Evolutionary conservation across 495 filamentous ascomycete species (phyloP).

Genomic region (Penicillium argentinense): DNA sequence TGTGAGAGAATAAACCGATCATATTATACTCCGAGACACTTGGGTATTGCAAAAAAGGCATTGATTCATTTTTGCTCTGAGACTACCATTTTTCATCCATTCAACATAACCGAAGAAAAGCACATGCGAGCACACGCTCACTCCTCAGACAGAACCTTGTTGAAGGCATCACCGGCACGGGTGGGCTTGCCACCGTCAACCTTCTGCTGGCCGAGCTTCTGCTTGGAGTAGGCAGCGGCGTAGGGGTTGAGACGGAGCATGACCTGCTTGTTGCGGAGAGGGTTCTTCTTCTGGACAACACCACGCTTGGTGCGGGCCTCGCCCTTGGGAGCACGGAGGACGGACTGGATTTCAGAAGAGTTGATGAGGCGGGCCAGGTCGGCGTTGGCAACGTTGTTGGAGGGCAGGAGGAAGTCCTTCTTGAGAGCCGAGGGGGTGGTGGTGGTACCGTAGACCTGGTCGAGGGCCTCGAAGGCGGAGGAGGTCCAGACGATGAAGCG

Average conservation of each 20-base stretch:
- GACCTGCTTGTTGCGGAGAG: slow-evolving; percentile 95
- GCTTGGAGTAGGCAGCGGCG: slow-evolving; percentile 79
- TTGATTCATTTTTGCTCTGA: slow-evolving; percentile 35
- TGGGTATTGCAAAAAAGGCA: slow-evolving; percentile 37
- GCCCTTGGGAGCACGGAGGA: slow-evolving; percentile 85
- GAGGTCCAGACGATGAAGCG: slow-evolving; percentile 99
- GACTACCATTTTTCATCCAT: slow-evolving; percentile 31
- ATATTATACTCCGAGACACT: slow-evolving; percentile 33
- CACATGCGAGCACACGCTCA: slow-evolving; percentile 32
- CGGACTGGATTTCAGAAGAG: slow-evolving; percentile 95
- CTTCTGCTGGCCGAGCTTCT: slow-evolving; percentile 70
- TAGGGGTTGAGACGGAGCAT: slow-evolving; percentile 97
- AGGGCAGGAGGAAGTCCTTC: slow-evolving; percentile 96
- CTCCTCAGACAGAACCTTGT: slow-evolving; percentile 53
- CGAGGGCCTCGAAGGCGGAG: slow-evolving; percentile 90
- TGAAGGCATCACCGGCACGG: slow-evolving; percentile 48
- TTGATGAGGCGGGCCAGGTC: slow-evolving; percentile 97
- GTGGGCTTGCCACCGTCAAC: slow-evolving; percentile 55
- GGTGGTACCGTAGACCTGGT: slow-evolving; percentile 92
- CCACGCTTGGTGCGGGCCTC: slow-evolving; percentile 86
- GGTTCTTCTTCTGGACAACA: slow-evolving; percentile 98
- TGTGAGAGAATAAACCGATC: slow-evolving; percentile 28
- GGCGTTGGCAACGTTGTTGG: slow-evolving; percentile 82
- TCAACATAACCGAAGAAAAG: slow-evolving; percentile 19
- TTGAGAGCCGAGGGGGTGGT: slow-evolving; percentile 82